Conservation (phyloP, 2,329 filamentous ascomycete species). For the Trichoderma sp. region DNA sequence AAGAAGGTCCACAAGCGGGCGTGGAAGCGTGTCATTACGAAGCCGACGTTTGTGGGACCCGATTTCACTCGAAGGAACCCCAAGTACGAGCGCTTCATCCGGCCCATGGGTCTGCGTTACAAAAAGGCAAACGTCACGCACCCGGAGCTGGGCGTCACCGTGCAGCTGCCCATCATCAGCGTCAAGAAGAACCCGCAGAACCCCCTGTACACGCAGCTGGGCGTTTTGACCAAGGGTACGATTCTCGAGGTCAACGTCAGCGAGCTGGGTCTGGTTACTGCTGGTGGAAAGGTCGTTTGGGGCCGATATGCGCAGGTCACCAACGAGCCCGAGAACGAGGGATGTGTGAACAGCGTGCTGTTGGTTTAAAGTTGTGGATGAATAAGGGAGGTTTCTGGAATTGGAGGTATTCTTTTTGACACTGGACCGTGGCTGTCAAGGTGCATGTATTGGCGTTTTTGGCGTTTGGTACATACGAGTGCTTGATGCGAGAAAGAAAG, state of each 20-base stretch:
- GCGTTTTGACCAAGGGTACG: constrained; percentile 81
- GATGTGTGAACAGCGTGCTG: constrained; percentile 43
- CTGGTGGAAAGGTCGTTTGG: constrained; percentile 91
- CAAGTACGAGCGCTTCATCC: constrained; percentile 63
- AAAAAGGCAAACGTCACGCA: constrained; percentile 59
- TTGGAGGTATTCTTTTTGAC: not conserved
- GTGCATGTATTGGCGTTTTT: constrained; percentile 31
- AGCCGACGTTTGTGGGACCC: constrained; percentile 72
- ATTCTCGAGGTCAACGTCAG: constrained; percentile 87
- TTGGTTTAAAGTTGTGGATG: constrained; percentile 27
- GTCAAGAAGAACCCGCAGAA: constrained; percentile 72
- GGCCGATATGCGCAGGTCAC: constrained; percentile 65
- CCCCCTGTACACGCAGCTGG: constrained; percentile 87
- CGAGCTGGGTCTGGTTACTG: constrained; percentile 86
- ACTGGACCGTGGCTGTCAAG: constrained; percentile 3
- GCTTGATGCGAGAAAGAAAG: constrained; percentile 15
- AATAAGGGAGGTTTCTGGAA: not conserved
- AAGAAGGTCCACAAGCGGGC: constrained; percentile 90
- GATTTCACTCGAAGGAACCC: constrained; percentile 89
- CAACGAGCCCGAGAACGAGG: constrained; percentile 49
- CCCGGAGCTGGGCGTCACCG: constrained; percentile 79
- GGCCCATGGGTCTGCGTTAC: constrained; percentile 50
- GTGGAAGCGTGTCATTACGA: constrained; percentile 67
- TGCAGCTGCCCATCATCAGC: constrained; percentile 76
- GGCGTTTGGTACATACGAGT: constrained; percentile 23